Percentiles rank a stretch among this genome's conserved stretches.
Conservation (phyloP, 1,284 basidiomycete genomes). For the Ceratobasidium sp. region DNA sequence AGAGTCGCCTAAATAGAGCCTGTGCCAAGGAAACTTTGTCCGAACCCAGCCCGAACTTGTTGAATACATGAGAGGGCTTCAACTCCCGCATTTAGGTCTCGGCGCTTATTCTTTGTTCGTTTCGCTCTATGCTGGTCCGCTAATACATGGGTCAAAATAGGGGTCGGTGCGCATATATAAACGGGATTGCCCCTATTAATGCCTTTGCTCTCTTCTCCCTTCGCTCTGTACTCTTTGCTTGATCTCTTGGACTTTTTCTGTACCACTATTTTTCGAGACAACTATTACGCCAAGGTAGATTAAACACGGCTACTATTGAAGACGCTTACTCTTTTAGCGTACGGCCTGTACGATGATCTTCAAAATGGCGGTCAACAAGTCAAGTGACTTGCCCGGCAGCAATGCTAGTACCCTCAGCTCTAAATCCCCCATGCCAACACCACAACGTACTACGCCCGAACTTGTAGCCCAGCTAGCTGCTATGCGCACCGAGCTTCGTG, state of each 20-base stretch:
- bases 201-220: background rate
- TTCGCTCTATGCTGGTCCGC: background rate
- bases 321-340: background rate
- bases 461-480: slow-evolving; percentile 6
- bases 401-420: background rate
- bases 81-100: slow-evolving; percentile 8
- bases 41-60: slow-evolving; percentile 30
- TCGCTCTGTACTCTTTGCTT: background rate
- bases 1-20: background rate
- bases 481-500: slow-evolving; percentile 33
- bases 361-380: background rate
- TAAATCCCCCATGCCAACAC: slow-evolving; percentile 1
- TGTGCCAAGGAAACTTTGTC: background rate
- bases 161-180: slow-evolving; percentile 24
- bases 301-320: background rate
- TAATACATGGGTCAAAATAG: slow-evolving; percentile 17
- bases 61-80: background rate
- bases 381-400: too few species aligned
- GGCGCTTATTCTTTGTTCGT: slow-evolving; percentile 7
- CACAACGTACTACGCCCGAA: background rate
- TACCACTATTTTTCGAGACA: background rate
- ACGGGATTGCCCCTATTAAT: background rate
- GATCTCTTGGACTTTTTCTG: background rate
- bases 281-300: background rate
- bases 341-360: too few species aligned